A percentile compares a stretch with the other conserved stretches of the same genome.
These are phyloP conservation scores for Hypomyces rosellus DNA, from an alignment of 2,329 filamentous ascomycete genomes.

Conservation along the genomic window DNA sequence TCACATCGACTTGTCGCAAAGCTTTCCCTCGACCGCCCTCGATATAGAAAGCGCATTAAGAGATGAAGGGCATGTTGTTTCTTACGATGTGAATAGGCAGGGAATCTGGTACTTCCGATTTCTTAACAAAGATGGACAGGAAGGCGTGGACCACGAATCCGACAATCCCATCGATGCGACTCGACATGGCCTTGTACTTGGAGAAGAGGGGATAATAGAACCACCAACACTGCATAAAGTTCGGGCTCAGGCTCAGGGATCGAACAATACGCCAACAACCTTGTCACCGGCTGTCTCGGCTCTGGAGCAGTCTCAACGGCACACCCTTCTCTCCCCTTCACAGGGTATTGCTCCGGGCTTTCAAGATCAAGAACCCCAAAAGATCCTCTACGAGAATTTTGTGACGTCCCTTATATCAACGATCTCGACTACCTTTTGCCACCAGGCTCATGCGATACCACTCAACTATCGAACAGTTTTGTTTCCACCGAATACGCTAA, in stretches of 20 bases:
- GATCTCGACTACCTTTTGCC: slow-evolving; percentile 45
- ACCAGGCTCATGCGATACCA: slow-evolving; percentile 41
- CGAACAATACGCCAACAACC: slow-evolving; percentile 40
- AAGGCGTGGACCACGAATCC: slow-evolving; percentile 22
- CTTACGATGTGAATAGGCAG: slow-evolving; percentile 44
- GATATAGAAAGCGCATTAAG: slow-evolving; percentile 47
- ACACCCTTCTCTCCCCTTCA: slow-evolving; percentile 9
- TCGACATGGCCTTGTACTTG: slow-evolving; percentile 37
- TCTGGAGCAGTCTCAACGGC: slow-evolving; percentile 30
- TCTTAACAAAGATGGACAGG: slow-evolving; percentile 33
- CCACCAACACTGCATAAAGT: slow-evolving; percentile 42
- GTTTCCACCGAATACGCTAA: slow-evolving; percentile 27
- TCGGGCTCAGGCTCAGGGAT: slow-evolving; percentile 32
- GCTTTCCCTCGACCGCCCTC: slow-evolving; percentile 40
- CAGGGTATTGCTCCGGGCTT: slow-evolving; percentile 5
- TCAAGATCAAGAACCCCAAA: slow-evolving; percentile 27
- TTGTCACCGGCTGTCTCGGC: slow-evolving; percentile 37
- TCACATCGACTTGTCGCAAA: slow-evolving; percentile 35
- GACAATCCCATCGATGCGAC: slow-evolving; percentile 37
- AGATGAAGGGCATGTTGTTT: slow-evolving; percentile 47
- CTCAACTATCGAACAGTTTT: slow-evolving; percentile 49
- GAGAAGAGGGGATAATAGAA: slow-evolving; percentile 47
- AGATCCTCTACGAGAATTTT: slow-evolving; percentile 48
- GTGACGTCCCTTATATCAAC: slow-evolving; percentile 46
- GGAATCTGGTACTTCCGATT: slow-evolving; percentile 52